These are phyloP conservation scores for Fusarium piperis DNA, from an alignment of 2,329 filamentous ascomycete species.

Conservation along the genomic window DNA sequence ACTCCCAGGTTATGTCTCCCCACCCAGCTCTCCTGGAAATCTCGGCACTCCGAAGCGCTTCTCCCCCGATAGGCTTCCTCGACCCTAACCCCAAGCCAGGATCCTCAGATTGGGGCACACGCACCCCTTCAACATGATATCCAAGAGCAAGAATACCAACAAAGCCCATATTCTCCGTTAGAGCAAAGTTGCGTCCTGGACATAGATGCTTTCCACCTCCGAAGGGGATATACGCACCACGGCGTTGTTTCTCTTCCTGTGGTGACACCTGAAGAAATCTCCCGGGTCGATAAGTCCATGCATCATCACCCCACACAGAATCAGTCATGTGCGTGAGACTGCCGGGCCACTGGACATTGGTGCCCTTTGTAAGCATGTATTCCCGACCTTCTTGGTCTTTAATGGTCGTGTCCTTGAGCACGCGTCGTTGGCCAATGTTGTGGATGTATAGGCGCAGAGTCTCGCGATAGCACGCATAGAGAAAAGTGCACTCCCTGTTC, in stretches of 20 bases:
- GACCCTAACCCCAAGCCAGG: neutral
- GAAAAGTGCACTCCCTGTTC: neutral
- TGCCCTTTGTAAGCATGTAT: constrained; percentile 14
- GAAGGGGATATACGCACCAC: constrained; percentile 14
- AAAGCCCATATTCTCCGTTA: constrained; percentile 5
- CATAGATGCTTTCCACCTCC: constrained; percentile 17
- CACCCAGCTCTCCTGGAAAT: neutral
- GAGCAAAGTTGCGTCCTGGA: constrained; percentile 10
- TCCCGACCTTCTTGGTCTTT: neutral
- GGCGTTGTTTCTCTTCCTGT: neutral
- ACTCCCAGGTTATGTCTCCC: neutral
- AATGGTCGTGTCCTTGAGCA: neutral
- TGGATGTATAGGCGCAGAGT: neutral
- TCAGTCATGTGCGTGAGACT: neutral
- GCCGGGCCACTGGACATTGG: constrained; percentile 8
- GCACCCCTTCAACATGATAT: constrained; percentile 1
- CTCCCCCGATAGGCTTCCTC: neutral
- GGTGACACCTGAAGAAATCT: neutral
- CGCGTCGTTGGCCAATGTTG: neutral
- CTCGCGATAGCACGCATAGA: constrained; percentile 11
- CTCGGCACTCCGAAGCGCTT: neutral
- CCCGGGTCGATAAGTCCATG: neutral
- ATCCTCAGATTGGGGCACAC: neutral
- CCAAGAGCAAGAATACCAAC: neutral
- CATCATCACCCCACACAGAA: constrained; percentile 4